Evolutionary conservation across 164 flowering plant species (phyloP), one percentile per base, ranked within the genome.

Genomic region (Buxus sempervirens): DNA sequence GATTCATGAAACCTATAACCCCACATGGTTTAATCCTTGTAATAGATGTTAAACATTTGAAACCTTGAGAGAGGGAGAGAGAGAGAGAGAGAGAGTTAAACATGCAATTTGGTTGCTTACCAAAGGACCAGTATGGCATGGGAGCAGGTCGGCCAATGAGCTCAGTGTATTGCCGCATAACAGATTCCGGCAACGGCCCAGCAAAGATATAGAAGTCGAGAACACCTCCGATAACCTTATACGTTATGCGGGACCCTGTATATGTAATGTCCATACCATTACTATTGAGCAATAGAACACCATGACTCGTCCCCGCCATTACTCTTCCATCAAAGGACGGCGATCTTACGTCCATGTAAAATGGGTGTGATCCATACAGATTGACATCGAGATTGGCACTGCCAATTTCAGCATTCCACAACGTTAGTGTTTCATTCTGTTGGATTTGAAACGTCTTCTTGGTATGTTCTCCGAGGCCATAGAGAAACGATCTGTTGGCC

Each of bases 401-500:
- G 1, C 27, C 81, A 62, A 82, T 78, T 67, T 93, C 96, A 0
- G 87, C 82, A 64, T 82, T 84, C 95, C 95, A 92, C 41, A 92
- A 66, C 2, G 98, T 92, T 19, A 87, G 55, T 0, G 81, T 83
- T 41, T 86, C 78, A 25, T 79, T 69, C 8, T 60, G 85, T 18
- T 55, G 16, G 22, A 93, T 71, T 64, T 71, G 76, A 70, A 92
- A 85, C 0, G 87, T 76, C 48, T 63, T 72, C 83, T 83, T 88
- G 14, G 96, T 87, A 74, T 92, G 98, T 80, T 92, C 98, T 18
- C 98, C 98, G 7, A 92, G 73, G 58, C 98, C 98, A 36, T 82
- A 92, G n/a, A 92, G 66, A 20, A 78, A 75, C 21, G 96, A 79
- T 27, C 81, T 66, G 21, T 68, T 36, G 2, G 65, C 53, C 0